These are phyloP conservation scores for Bimuria novae-zelandiae DNA, from an alignment of 2,329 filamentous ascomycete species.

Conservation along the genomic window DNA sequence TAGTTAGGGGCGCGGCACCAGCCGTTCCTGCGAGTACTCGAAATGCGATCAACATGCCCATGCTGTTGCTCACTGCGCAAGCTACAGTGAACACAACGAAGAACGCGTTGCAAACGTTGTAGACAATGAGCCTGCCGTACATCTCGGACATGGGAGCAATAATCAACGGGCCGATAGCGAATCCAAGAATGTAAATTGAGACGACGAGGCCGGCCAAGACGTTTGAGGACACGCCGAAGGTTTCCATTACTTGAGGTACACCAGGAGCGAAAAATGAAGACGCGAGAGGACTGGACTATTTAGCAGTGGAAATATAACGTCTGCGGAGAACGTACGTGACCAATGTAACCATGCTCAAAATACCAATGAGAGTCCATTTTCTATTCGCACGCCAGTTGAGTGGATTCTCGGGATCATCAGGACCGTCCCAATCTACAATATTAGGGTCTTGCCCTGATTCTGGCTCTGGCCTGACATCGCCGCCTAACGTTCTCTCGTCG, in stretches of 20 bases:
- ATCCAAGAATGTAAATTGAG: constrained; percentile 46
- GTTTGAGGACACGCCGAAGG: constrained; percentile 38
- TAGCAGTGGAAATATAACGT: background rate
- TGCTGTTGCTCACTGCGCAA: constrained; percentile 41
- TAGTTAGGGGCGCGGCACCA: constrained; percentile 39
- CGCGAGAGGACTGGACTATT: constrained; percentile 33
- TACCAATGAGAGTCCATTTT: constrained; percentile 44
- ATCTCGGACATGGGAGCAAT: constrained; percentile 46
- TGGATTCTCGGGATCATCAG: constrained; percentile 46
- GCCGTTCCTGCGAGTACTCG: constrained; percentile 43
- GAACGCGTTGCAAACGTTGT: constrained; percentile 50
- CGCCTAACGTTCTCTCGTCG: constrained; percentile 30
- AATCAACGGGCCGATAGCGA: constrained; percentile 44
- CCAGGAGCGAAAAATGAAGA: constrained; percentile 61
- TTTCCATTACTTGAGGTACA: constrained; percentile 55
- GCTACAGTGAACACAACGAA: constrained; percentile 58
- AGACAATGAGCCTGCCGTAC: constrained; percentile 40
- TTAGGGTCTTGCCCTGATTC: constrained; percentile 28
- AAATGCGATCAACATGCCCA: constrained; percentile 46
- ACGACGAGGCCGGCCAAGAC: constrained; percentile 44
- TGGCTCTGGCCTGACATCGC: constrained; percentile 6
- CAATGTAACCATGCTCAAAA: constrained; percentile 43
- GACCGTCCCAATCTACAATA: constrained; percentile 41
- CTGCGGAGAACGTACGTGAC: constrained; percentile 33
- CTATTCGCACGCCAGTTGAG: constrained; percentile 44